Evolutionary conservation across 2,329 filamentous ascomycete genomes (phyloP).

Genomic region (Fusarium dlaminii): DNA sequence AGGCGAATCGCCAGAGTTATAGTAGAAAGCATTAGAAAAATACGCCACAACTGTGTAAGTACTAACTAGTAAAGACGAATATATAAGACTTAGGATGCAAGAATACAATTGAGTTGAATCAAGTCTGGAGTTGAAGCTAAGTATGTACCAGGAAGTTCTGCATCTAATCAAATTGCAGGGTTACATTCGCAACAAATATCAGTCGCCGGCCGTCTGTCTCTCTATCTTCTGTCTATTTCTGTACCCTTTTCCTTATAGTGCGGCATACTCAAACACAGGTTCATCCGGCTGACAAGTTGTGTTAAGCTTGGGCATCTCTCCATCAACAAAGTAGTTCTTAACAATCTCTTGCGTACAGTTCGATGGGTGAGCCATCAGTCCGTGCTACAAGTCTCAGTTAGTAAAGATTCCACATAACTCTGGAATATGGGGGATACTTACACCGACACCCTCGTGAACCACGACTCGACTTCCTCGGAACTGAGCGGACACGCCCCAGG

Average conservation of each 20-base stretch:
- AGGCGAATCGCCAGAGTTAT: too few species aligned
- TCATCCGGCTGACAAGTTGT: not conserved
- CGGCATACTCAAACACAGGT: not conserved
- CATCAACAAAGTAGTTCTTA: not conserved
- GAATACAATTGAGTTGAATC: fast-evolving
- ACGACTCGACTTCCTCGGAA: constrained; percentile 5
- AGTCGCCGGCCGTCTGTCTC: too few species aligned
- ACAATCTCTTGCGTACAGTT: not conserved
- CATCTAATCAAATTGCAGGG: not conserved
- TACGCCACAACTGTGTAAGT: not conserved
- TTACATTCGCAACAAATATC: fast-evolving
- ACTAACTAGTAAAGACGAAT: fast-evolving
- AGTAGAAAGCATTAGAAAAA: not conserved
- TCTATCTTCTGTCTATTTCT: not conserved
- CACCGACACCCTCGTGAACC: constrained; percentile 4
- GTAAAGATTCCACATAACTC: not conserved
- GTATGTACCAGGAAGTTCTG: not conserved
- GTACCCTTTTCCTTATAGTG: fast-evolving
- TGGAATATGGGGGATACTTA: not conserved
- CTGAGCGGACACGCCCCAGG: not conserved
- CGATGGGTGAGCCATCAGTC: not conserved
- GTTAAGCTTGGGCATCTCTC: not conserved
- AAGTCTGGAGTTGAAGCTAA: not conserved
- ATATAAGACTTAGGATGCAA: fast-evolving
- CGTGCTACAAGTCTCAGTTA: not conserved